phyloP scores from a whole-genome alignment of 139 green algal species.

The Ostreobium quekettii region DNA sequence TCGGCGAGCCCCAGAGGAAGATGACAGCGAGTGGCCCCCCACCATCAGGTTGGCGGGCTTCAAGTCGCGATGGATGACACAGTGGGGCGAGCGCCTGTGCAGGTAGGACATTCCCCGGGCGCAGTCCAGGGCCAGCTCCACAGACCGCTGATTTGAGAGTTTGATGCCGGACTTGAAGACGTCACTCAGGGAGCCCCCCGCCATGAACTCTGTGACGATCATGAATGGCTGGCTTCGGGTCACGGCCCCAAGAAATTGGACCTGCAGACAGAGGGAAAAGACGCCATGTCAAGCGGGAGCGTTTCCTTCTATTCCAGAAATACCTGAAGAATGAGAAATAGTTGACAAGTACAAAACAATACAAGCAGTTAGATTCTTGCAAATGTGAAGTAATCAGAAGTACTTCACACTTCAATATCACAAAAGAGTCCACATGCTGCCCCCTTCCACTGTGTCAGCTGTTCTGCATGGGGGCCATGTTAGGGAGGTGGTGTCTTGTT shows the following conservation, averaged over 20 bases:
- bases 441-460: too few species aligned
- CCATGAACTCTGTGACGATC: slow-evolving; percentile 64
- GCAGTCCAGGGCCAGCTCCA: slow-evolving; percentile 79
- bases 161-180: slow-evolving; percentile 23
- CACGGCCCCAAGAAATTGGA: slow-evolving; percentile 79
- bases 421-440: not conserved
- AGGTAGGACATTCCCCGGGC: slow-evolving; percentile 82
- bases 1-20: not conserved
- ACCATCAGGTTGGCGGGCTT: slow-evolving; percentile 93
- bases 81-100: slow-evolving; percentile 58
- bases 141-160: slow-evolving; percentile 33
- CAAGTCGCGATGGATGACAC: slow-evolving; percentile 69
- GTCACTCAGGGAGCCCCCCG: slow-evolving; percentile 31
- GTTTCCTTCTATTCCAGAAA: too few species aligned
- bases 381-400: too few species aligned
- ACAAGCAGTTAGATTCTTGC: too few species aligned
- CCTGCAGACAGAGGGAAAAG: slow-evolving; percentile 19
- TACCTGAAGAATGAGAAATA: too few species aligned
- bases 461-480: too few species aligned
- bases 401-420: not conserved
- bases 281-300: not conserved
- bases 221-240: slow-evolving; percentile 79
- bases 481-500: too few species aligned
- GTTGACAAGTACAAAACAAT: too few species aligned
- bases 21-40: slow-evolving; percentile 31